Conservation (phyloP, 441 rosid genomes). For the Gossypium aridum region DNA sequence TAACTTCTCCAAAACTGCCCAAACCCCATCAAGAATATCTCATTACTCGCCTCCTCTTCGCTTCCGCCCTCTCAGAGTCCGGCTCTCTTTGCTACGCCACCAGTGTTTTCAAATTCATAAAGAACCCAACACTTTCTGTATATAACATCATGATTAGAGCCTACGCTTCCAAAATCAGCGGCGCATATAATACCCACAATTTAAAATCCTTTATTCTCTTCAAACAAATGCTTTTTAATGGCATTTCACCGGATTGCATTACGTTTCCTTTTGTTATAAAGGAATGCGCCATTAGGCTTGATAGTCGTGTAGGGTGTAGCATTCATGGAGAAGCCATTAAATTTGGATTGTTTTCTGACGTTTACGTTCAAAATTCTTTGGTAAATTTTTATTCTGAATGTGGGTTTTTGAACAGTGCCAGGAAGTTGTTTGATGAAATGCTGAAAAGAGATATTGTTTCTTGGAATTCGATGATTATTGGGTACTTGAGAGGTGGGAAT, state of each 20-base stretch:
- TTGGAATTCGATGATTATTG: slow-evolving; percentile 51
- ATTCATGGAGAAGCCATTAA: slow-evolving; percentile 38
- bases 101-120: slow-evolving; percentile 24
- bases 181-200: background rate
- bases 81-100: slow-evolving; percentile 36
- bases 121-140: slow-evolving; percentile 22
- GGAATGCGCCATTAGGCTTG: slow-evolving; percentile 30
- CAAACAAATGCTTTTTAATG: slow-evolving; percentile 36
- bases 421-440: slow-evolving; percentile 57
- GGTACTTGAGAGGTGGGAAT: slow-evolving; percentile 40
- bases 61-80: slow-evolving; percentile 29
- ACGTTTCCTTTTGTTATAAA: slow-evolving; percentile 53
- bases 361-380: slow-evolving; percentile 43
- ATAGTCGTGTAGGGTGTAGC: slow-evolving; percentile 21
- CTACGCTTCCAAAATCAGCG: slow-evolving; percentile 19
- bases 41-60: slow-evolving; percentile 41
- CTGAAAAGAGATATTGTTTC: slow-evolving; percentile 40
- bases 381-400: slow-evolving; percentile 25
- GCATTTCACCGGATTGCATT: slow-evolving; percentile 37
- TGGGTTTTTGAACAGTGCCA: slow-evolving; percentile 25
- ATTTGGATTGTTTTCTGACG: slow-evolving; percentile 28
- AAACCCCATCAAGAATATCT: slow-evolving; percentile 20
- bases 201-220: slow-evolving; percentile 23
- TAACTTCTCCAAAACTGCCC: slow-evolving; percentile 24
- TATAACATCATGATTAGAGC: slow-evolving; percentile 58